Percentiles rank a stretch among this genome's conserved stretches.
These are phyloP conservation scores for Aplosporella prunicola DNA, from an alignment of 2,329 filamentous ascomycete genomes.

Conservation along the genomic window DNA sequence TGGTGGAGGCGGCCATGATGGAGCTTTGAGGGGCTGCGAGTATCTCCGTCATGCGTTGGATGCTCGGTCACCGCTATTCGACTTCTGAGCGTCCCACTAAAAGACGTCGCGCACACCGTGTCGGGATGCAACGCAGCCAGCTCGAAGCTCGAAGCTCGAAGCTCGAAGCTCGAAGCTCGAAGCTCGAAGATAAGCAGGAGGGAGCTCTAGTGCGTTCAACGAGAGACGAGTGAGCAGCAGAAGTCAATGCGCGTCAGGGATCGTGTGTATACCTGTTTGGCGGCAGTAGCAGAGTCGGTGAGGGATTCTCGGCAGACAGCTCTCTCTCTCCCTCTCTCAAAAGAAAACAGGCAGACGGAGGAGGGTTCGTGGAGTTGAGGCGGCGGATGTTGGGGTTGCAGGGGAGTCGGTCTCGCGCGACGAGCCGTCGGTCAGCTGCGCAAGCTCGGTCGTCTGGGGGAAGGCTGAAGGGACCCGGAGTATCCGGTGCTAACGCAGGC, in stretches of 20 bases:
- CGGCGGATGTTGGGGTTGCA: slow-evolving; percentile 6
- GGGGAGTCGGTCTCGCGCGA: slow-evolving; percentile 1
- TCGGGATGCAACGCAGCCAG: not conserved
- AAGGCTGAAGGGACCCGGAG: slow-evolving; percentile 5
- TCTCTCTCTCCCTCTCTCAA: too few relatives aligned
- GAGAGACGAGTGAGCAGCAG: slow-evolving; percentile 5
- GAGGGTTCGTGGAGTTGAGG: slow-evolving; percentile 6
- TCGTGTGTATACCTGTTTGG: slow-evolving; percentile 5
- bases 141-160: too few relatives aligned
- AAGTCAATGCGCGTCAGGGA: not conserved
- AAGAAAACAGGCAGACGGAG: slow-evolving; percentile 6
- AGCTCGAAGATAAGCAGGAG: too few relatives aligned
- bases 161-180: too few relatives aligned
- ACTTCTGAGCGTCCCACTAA: not conserved
- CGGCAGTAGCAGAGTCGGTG: slow-evolving; percentile 2
- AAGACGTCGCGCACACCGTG: slow-evolving; percentile 1
- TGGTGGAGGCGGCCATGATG: slow-evolving; percentile 9
- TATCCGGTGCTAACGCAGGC: slow-evolving; percentile 6
- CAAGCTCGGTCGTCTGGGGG: slow-evolving; percentile 8
- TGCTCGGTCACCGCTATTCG: not conserved
- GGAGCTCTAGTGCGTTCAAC: not conserved
- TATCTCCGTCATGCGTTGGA: slow-evolving; percentile 3
- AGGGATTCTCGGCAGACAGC: too few relatives aligned
- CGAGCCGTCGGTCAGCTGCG: slow-evolving; percentile 8
- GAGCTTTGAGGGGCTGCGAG: not conserved